Base-by-base conservation (phyloP, 2,329 filamentous ascomycete genomes). In the Hymenoscyphus fraxineus region DNA sequence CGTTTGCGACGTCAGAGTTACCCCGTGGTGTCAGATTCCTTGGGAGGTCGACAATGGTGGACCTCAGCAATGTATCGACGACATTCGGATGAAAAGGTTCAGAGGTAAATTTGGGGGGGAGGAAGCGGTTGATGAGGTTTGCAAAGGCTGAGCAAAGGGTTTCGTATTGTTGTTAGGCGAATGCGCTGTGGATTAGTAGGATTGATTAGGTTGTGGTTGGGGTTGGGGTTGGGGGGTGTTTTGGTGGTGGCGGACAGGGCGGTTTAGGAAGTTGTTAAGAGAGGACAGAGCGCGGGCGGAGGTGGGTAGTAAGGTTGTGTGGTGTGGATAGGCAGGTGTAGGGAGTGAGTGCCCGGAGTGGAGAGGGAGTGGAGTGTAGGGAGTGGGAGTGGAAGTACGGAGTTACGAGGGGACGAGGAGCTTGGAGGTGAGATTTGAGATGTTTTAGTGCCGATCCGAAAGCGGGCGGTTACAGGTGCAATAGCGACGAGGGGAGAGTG, bases 81-180 rank as follows among this genome's bases (percentile, higher is more conserved):
- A 62, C 60, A 62, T 62, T 47, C 60, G 60, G 54, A n/a, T 62
- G 38, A 19, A 54, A 54, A 19, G 7, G n/a, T 16, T 62, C 5
- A 35, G 12, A 40, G 47, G 32, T 22, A 31, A 9, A 40, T 12
- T 35, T 13, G 32, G 19, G 47, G 15, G 22, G 57, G n/a, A 13
- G 55, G 40, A n/a, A 13, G 40, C 7, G 57, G 35, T 41, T 22
- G 35, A 16, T 22, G n/a, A 10, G 3, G 19, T 51, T 27, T 12
- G 19, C n/a, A 19, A 51, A 22, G 44, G 22, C 12, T 22, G 44
- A 51, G 13, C 19, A 51, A 10, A 22, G 9, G 44, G 44, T 51
- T 51, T 51, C 44, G 44, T 51, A n/a, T 10, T 51, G n/a, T 51
- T 16, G 44, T 51, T 22, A 19, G 44, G 1, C 44, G 13, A 27